These are phyloP conservation scores for Penicillium lagena DNA, from an alignment of 495 filamentous ascomycete genomes.

Conservation along the genomic window DNA sequence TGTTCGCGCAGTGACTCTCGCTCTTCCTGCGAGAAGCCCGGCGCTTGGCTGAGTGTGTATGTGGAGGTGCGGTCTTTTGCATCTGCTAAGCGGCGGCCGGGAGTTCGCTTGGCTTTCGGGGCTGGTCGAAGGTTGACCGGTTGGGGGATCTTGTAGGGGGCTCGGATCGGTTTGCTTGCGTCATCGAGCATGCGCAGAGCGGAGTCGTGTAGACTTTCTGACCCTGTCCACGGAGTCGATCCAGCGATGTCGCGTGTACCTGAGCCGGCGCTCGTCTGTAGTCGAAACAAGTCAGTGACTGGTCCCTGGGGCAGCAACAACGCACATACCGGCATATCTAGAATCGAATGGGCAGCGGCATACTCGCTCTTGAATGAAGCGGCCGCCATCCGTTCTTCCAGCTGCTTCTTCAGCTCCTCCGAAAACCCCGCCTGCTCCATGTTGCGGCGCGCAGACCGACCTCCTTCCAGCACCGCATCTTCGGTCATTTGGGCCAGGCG, in stretches of 20 bases:
- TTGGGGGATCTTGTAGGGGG: constrained; percentile 44
- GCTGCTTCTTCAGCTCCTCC: constrained; percentile 68
- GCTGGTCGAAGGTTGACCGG: constrained; percentile 58
- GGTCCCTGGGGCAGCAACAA: too few species aligned
- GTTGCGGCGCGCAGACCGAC: constrained; percentile 64
- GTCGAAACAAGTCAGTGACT: constrained; percentile 1
- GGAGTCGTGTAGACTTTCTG: constrained; percentile 65
- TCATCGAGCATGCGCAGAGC: constrained; percentile 87
- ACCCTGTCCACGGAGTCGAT: constrained; percentile 71
- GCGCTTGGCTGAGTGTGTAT: constrained; percentile 59
- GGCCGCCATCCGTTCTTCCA: constrained; percentile 68
- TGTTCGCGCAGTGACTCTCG: constrained; percentile 60
- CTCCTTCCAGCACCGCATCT: constrained; percentile 65
- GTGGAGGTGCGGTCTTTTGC: constrained; percentile 72
- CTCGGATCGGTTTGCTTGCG: constrained; percentile 65
- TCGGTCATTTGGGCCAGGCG: constrained; percentile 76
- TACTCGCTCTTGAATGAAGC: constrained; percentile 66
- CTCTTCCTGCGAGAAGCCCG: constrained; percentile 60
- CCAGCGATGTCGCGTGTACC: constrained; percentile 68
- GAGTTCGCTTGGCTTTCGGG: constrained; percentile 33
- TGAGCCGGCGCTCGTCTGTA: constrained; percentile 55
- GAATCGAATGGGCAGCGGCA: constrained; percentile 61
- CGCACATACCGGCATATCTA: constrained; percentile 49
- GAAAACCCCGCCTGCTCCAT: constrained; percentile 81
- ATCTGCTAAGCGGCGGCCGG: constrained; percentile 59